Evolutionary conservation across 352 stramenopile genomes (phyloP), one percentile per base, ranked within the genome.

Genomic region (Pythium folliculosum): DNA sequence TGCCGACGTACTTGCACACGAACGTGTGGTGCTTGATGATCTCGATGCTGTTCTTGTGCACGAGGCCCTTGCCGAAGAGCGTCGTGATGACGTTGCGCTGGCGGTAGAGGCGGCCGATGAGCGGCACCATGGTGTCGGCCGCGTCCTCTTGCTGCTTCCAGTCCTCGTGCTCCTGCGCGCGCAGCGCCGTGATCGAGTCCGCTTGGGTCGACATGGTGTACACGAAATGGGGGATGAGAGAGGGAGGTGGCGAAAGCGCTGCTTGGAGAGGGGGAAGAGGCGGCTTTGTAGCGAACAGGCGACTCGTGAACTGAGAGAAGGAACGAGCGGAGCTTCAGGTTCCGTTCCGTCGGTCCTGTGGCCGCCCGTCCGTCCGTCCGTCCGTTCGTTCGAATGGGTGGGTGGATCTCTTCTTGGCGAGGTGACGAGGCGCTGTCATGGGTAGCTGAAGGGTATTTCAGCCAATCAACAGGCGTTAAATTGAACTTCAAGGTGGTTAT

Each of bases 31-130:
- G 72, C 70, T 89, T 89, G 62, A 94, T 91, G 72, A 93, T 72
- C 32, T 95, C 87, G 52, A 93, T 88, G 68, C 80, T 89, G 77
- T 91, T 92, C 69, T 93, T 91, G 77, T 94, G 87, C 45, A 93
- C 84, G 63, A 92, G 80, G 0, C 84, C 84, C 63, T 93, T 93
- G 80, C 80, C 83, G 62, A 94, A 95, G 52, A 93, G 76, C 65
- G 90, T 87, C 66, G 73, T 86, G 71, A 95, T 84, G 30, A 92
- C 82, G 71, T 94, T 95, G 70, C 80, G 77, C 67, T 90, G 80
- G 49, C 87, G 87, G 72, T 95, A 95, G 61, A 95, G 82, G 21
- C 82, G 76, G 14, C 87, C 87, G 52, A 93, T 83, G 73, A 94
- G 80, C 73, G 86, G 86, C 60, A 94, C 80, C 84, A 94, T 94